Evolutionary conservation across 2,329 filamentous ascomycete genomes (phyloP), one percentile per base, ranked within the genome.

Genomic region (Cryphonectria radicalis): DNA sequence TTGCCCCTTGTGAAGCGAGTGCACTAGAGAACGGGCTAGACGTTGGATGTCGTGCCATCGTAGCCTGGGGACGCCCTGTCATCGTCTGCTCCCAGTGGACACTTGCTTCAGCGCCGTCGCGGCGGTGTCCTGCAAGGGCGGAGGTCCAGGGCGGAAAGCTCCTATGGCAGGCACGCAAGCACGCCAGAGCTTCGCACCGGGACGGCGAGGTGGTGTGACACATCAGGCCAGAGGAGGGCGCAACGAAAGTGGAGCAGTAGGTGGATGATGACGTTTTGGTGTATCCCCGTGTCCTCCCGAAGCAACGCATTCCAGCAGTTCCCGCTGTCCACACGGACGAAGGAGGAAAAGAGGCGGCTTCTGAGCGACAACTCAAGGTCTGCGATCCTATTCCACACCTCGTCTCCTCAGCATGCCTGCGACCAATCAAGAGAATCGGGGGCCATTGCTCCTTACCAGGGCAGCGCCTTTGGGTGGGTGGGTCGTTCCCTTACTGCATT

Each of bases 141-240:
- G 7, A n/a, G 46, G 46, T 50, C 22, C 46, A 22, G 13, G n/a
- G 25, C 42, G 46, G 25, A 4, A 50, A 66, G 53, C 32, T 35
- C 64, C 28, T 57, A 50, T 50, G n/a, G 46, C n/a, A 50, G 46
- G 46, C 46, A 19, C 46, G 46, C n/a, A 22, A 35, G 55, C 55
- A 59, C 55, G 32, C 57, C 32, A 35, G 35, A 35, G 59, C 32
- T 40, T 62, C 19, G 17, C 35, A 35, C 17, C 17, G 19, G 63
- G 13, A n/a, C 63, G 11, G 35, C 37, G 22, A 65, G 66, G 65
- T 69, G 62, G 55, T 62, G 63, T 71, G 63, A 71, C 57, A 19
- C 57, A 71, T 73, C 71, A 73, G 69, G 66, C 69, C 71, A 73
- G 71, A 73, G 62, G 50, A 32, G 43, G 62, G 69, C 42, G 62